Evolutionary conservation across 345 rosid species (phyloP).

Genomic region (Bruguiera parviflora): DNA sequence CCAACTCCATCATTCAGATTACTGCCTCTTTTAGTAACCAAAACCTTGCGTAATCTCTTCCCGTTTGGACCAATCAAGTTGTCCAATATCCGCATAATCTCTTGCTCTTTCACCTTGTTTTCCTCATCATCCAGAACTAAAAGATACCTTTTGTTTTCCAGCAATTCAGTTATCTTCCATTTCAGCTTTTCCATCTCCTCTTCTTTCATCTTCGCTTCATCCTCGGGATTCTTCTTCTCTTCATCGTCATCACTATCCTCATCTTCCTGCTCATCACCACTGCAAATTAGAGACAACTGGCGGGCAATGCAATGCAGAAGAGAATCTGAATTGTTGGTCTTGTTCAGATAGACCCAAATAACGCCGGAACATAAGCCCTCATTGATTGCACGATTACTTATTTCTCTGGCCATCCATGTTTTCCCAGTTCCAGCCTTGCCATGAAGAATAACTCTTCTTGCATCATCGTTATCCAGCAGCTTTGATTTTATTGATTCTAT

Average conservation of each 20-base stretch:
- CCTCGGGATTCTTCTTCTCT: constrained; percentile 16
- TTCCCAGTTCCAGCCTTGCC: constrained; percentile 48
- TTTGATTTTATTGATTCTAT: background rate
- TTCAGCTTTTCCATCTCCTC: constrained; percentile 9
- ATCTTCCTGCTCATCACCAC: constrained; percentile 31
- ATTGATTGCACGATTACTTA: background rate
- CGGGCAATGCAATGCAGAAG: constrained; percentile 35
- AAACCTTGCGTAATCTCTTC: background rate
- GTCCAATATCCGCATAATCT: background rate
- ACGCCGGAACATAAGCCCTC: constrained; percentile 5
- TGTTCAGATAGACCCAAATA: constrained; percentile 37
- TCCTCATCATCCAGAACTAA: constrained; percentile 46
- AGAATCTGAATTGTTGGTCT: constrained; percentile 2
- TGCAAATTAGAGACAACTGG: constrained; percentile 31
- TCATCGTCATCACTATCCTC: constrained; percentile 17
- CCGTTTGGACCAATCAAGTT: background rate
- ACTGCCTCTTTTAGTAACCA: constrained; percentile 23
- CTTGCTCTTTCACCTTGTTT: constrained; percentile 1
- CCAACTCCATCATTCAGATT: background rate
- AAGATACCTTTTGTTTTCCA: constrained; percentile 5
- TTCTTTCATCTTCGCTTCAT: background rate
- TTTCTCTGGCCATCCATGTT: constrained; percentile 41
- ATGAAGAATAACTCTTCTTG: constrained; percentile 14
- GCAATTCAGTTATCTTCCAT: background rate
- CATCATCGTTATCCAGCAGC: background rate